Evolutionary conservation across 371 early-diverging fungal genomes (phyloP), one percentile per base, ranked within the genome.

Genomic region (Zychaea mexicana): DNA sequence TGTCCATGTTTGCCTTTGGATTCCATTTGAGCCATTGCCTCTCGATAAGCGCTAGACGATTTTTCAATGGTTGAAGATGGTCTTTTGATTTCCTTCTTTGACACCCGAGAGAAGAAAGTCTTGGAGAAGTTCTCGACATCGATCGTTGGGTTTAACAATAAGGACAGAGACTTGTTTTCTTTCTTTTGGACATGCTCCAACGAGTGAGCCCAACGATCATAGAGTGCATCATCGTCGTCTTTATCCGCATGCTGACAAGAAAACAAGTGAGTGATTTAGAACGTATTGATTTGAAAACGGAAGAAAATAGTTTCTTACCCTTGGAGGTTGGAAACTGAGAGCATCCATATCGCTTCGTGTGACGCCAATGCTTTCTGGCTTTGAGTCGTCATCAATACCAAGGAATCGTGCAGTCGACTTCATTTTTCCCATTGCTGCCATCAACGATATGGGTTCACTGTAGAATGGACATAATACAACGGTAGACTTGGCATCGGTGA

Each of bases 381-480:
- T 24, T 9, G 21, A 22, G 24, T 49, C 70, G 22, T 70, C 66
- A n/a, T 72, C 47, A 24, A 79, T 67, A 21, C 76, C 78, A 64
- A 83, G 67, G 60, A 83, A 84, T 2, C 73, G 74, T 2, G 79
- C 79, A n/a, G 85, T 83, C 1, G 72, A 60, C 45, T 75, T 80
- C 86, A 88, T 85, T 31, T 74, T 81, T 32, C 88, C 87, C 77
- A 92, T 77, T 19, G 90, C 90, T 0, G 87, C 77, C 74, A 90
- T 67, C 28, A 92, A 75, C 5, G 90, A 87, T 66, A 90, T 79
- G 27, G 88, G 85, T 27, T 88, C 83, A 52, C 83, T 83, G 57
- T 86, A 85, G 70, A 78, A 91, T 10, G 84, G 87, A 60, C 87
- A 81, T 5, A 88, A 61, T 28, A 75, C 74, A 21, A 86, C 76